Conservation (phyloP, 371 early-diverging fungal genomes). For the Rhizopus microsporus region DNA sequence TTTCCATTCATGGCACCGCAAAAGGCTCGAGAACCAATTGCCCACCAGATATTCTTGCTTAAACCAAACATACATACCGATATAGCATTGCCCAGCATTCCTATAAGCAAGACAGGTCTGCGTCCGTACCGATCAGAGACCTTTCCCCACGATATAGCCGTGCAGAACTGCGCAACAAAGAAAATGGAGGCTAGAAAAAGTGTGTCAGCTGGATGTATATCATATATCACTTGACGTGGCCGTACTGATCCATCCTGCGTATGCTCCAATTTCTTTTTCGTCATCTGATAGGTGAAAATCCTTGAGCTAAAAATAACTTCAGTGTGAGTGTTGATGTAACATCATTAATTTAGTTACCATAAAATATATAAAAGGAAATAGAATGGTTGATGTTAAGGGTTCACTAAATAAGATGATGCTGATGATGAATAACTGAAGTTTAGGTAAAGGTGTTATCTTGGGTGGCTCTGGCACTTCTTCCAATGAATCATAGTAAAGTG, state of each 20-base stretch:
- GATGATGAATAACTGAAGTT: slow-evolving; percentile 52
- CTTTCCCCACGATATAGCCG: slow-evolving; percentile 57
- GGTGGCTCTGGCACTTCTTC: not conserved
- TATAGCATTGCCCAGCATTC: slow-evolving; percentile 72
- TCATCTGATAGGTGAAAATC: slow-evolving; percentile 63
- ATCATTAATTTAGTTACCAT: slow-evolving; percentile 35
- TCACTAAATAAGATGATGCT: slow-evolving; percentile 65
- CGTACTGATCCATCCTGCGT: slow-evolving; percentile 67
- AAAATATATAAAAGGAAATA: slow-evolving; percentile 70
- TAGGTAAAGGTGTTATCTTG: slow-evolving; percentile 24
- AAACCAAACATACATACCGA: slow-evolving; percentile 77
- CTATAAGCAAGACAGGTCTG: slow-evolving; percentile 78
- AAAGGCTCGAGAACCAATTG: slow-evolving; percentile 66
- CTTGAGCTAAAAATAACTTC: slow-evolving; percentile 39
- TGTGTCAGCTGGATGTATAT: not conserved
- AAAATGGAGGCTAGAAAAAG: slow-evolving; percentile 45
- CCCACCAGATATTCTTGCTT: slow-evolving; percentile 65
- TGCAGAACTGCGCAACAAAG: slow-evolving; percentile 60
- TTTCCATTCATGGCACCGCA: slow-evolving; percentile 87
- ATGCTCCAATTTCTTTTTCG: slow-evolving; percentile 65
- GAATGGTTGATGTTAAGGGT: slow-evolving; percentile 64
- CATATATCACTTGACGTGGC: not conserved
- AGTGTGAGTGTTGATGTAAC: not conserved
- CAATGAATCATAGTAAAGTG: slow-evolving; percentile 4
- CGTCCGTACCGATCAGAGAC: slow-evolving; percentile 73